These are phyloP conservation scores for Paramecium primaurelia DNA, from an alignment of 73 alveolate species.

Conservation along the genomic window DNA sequence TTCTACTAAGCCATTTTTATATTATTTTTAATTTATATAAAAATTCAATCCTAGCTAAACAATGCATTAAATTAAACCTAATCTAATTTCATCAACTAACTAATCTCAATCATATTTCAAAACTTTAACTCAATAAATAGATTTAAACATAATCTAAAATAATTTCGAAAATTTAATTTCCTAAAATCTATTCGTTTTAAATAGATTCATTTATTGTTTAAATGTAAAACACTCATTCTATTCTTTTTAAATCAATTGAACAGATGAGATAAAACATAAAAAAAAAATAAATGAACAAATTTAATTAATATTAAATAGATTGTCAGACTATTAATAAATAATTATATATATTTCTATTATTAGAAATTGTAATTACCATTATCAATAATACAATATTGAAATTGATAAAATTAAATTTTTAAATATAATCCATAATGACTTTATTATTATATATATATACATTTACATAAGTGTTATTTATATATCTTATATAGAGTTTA, in stretches of 20 bases:
- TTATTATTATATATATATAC: too few species aligned
- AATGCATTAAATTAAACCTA: not conserved
- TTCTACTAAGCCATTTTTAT: not conserved
- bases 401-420: too few species aligned
- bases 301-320: too few species aligned
- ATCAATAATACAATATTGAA: too few species aligned
- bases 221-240: not conserved
- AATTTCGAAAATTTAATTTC: too few species aligned
- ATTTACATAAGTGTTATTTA: too few species aligned
- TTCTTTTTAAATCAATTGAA: not conserved
- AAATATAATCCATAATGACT: too few species aligned
- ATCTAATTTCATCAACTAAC: not conserved
- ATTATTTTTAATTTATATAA: not conserved
- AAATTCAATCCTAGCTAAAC: not conserved
- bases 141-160: not conserved
- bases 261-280: not conserved
- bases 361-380: too few species aligned
- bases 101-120: not conserved
- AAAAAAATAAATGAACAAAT: not conserved
- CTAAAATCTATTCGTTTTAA: not conserved
- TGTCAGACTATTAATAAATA: too few species aligned
- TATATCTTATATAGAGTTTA: too few species aligned
- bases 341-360: too few species aligned
- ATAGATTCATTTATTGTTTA: not conserved
- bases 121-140: not conserved